These are phyloP conservation scores for Dipteronia sinensis DNA, from an alignment of 345 rosid genomes.

Conservation along the genomic window DNA sequence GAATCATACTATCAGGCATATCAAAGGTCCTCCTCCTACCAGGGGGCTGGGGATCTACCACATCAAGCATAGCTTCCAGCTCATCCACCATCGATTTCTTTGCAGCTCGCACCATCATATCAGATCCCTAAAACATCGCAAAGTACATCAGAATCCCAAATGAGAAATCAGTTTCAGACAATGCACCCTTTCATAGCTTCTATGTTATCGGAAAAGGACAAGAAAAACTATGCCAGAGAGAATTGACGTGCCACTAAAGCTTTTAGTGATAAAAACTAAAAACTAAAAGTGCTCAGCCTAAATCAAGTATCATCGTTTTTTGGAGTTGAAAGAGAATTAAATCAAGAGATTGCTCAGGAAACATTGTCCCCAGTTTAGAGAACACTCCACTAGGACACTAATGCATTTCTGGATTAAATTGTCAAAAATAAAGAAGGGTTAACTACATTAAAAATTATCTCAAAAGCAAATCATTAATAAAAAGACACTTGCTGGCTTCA, in stretches of 20 bases:
- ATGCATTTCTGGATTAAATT: neutral
- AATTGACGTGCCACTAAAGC: too few relatives aligned
- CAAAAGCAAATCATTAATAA: neutral
- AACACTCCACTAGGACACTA: neutral
- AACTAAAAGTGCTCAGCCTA: neutral
- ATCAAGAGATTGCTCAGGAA: neutral
- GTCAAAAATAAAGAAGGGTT: neutral
- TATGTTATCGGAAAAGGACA: neutral
- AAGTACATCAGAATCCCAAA: conserved; percentile 1
- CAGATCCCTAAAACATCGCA: conserved; percentile 56
- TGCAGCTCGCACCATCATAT: conserved; percentile 75
- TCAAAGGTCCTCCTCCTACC: conserved; percentile 82
- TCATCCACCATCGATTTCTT: conserved; percentile 90
- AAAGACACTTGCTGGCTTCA: neutral
- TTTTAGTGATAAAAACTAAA: neutral
- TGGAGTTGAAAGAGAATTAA: neutral
- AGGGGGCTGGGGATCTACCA: conserved; percentile 79
- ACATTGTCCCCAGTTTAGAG: neutral
- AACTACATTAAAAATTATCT: neutral
- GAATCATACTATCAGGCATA: conserved; percentile 73
- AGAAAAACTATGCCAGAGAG: neutral
- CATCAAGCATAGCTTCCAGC: conserved; percentile 91
- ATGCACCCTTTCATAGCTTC: neutral
- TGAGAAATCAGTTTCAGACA: neutral
- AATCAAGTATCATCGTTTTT: neutral